Conservation (phyloP, 2,329 filamentous ascomycete genomes). For the Arthroderma uncinatum region DNA sequence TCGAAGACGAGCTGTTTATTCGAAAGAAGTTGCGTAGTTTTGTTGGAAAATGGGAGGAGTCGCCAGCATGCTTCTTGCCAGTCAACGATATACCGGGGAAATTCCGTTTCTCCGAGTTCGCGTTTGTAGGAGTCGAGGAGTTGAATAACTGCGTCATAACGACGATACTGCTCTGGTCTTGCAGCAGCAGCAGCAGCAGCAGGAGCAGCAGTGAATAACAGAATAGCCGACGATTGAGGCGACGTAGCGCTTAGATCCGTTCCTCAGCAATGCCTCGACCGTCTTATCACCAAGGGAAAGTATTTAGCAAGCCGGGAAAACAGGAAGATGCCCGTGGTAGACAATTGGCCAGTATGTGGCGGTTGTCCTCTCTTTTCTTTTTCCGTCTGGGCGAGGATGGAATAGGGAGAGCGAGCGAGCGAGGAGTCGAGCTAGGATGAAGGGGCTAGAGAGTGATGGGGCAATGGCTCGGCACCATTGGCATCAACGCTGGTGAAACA, state of each 20-base stretch:
- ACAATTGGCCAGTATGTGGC: background rate
- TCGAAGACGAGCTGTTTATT: constrained; percentile 41
- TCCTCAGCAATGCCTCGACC: background rate
- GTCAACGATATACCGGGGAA: constrained; percentile 37
- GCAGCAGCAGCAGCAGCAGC: too few relatives aligned
- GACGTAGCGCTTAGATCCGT: background rate
- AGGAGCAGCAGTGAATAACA: constrained; percentile 5
- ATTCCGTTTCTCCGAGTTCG: constrained; percentile 37
- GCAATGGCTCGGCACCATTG: constrained; percentile 3
- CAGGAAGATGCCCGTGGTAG: background rate
- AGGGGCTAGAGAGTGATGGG: background rate
- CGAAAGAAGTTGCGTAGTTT: constrained; percentile 61
- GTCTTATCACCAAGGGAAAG: constrained; percentile 9
- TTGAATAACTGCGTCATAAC: constrained; percentile 36
- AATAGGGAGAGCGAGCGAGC: background rate
- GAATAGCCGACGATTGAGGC: background rate
- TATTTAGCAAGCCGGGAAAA: constrained; percentile 14
- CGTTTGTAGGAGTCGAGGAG: constrained; percentile 27
- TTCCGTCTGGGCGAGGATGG: background rate
- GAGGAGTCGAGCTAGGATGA: background rate
- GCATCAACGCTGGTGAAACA: constrained; percentile 1
- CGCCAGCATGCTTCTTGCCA: constrained; percentile 37
- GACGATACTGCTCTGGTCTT: background rate
- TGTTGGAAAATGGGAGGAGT: constrained; percentile 45
- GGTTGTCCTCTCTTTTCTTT: constrained; percentile 5